A percentile compares a stretch with the other conserved stretches of the same genome.
Conservation (phyloP, 1,139 yeast species). For the Yamadazyma conglobata region DNA sequence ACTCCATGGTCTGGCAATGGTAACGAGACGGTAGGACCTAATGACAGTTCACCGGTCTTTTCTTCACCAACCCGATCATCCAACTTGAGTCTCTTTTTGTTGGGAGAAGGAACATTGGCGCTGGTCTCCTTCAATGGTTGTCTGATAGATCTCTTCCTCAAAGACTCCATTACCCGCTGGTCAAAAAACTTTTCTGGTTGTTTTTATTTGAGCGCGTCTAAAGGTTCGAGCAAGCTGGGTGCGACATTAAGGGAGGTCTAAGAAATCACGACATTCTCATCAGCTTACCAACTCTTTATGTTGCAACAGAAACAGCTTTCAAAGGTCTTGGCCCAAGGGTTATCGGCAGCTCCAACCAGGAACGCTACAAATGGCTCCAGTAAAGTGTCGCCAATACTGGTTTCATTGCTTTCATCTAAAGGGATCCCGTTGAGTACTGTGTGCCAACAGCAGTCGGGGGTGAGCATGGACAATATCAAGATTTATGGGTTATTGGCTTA, state of each 20-base stretch:
- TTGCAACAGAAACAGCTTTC: conserved; percentile 47
- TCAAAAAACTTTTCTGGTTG: conserved; percentile 1
- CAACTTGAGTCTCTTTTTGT: conserved; percentile 26
- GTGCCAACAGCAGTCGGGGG: conserved; percentile 15
- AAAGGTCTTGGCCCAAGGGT: conserved; percentile 39
- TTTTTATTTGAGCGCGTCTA: conserved; percentile 2
- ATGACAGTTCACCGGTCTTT: too few species aligned
- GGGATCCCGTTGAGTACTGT: conserved; percentile 45
- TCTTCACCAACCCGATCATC: conserved; percentile 1
- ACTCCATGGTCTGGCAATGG: conserved; percentile 1
- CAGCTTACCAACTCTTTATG: conserved; percentile 27
- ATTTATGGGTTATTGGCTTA: conserved; percentile 46
- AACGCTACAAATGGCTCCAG: neutral
- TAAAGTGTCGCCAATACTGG: conserved; percentile 28
- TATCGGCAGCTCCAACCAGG: conserved; percentile 13
- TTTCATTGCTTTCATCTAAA: conserved; percentile 40
- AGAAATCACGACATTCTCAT: too few species aligned
- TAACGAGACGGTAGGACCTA: neutral
- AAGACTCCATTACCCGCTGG: conserved; percentile 11
- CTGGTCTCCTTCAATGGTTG: conserved; percentile 43
- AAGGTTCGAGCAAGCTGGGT: neutral
- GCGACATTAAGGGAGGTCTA: neutral
- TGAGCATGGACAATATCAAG: conserved; percentile 39
- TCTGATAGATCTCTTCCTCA: conserved; percentile 16
- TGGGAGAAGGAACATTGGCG: conserved; percentile 41